Base-by-base conservation (phyloP, 2,329 filamentous ascomycete species). In the Ilyonectria destructans region DNA sequence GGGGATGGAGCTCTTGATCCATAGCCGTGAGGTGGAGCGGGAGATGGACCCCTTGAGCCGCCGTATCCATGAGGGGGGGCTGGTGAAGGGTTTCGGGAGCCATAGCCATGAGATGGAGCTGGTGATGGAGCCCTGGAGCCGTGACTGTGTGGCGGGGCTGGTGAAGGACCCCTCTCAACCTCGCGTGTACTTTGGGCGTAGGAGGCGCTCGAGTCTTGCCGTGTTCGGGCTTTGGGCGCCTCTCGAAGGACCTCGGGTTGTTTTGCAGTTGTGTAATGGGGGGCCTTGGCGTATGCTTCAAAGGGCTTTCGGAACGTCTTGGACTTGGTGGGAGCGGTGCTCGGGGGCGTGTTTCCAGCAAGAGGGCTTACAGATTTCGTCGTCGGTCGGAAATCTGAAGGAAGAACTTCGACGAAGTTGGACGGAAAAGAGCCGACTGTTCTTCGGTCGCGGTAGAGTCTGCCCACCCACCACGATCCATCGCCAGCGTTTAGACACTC, bases 401-500 rank as follows among this genome's bases (percentile, higher is more conserved):
- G 92, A 35, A 99, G 88, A 6, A 99, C 88, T 79, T 97, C 90
- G 78, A 99, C 96, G 78, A 99, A 99, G 83, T 99, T 99, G 77
- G 95, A 98, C 1, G 96, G 96, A 78, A 99, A 99, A 21, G 96
- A 86, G 61, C 96, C 96, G 76, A 98, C 92, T 77, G 96, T 95
- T 77, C 95, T 91, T 80, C 93, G 92, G 82, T 99, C 96, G 75
- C 96, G 90, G 78, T 92, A 93, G 78, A 99, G 84, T 71, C 96
- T 90, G 55, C 96, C 96, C 83, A 95, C 97, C 96, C 96, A 99
- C 96, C 96, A 99, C 54, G 94, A 95, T 59, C 96, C 96, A 83
- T 99, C 96, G 71, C 96, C 96, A 21, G 96, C 96, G 80, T 99
- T 99, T 60, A 99, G 87, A 78, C 96, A 98, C 88, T 99, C 96